Base-by-base conservation (phyloP, 352 stramenopile genomes). In the Lagenidium giganteum region DNA sequence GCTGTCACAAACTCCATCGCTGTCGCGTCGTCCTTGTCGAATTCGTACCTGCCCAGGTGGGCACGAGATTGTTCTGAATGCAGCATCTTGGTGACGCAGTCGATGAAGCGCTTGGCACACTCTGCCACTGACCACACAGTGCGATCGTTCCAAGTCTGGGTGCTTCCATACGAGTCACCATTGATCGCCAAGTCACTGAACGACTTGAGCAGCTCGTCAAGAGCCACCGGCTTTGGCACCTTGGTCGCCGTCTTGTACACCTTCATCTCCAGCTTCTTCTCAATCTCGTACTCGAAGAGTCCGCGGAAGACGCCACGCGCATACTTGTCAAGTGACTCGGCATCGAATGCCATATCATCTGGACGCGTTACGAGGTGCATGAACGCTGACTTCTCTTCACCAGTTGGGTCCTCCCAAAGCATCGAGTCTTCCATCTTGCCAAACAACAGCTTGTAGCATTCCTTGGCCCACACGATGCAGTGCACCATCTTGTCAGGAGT, bases 401-500 rank as follows among this genome's bases (percentile, higher is more conserved):
- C 82, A 3, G 43, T 65, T 3, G 77, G 74, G 47, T 87, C 79
- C 43, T 95, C 84, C 75, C 86, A 99, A 4, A 99, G 75, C 95
- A 99, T 99, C 27, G 91, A 93, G 51, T 95, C 83, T 20, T 73
- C 67, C 16, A 51, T 76, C 43, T 93, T 91, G 22, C 80, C 83
- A 37, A 94, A 94, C 2, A 94, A 55, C 34, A 94, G 59, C 57
- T 94, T 94, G 62, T 90, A 94, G 57, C 77, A 94, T 55, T 94
- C 83, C 40, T 94, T 94, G 28, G 94, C 95, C 97, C 97, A 99
- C 22, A 99, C 97, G 54, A 99, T 99, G 65, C 96, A 99, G 71
- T 99, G 97, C 22, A 99, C 97, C 47, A 98, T 97, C 75, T 99
- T 98, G 62, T 96, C 94, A 0, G 97, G 97, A 13, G 97, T 99